Evolutionary conservation across 78 protist species (phyloP), one percentile per base, ranked within the genome.

Genomic region (Ministeria vibrans): DNA sequence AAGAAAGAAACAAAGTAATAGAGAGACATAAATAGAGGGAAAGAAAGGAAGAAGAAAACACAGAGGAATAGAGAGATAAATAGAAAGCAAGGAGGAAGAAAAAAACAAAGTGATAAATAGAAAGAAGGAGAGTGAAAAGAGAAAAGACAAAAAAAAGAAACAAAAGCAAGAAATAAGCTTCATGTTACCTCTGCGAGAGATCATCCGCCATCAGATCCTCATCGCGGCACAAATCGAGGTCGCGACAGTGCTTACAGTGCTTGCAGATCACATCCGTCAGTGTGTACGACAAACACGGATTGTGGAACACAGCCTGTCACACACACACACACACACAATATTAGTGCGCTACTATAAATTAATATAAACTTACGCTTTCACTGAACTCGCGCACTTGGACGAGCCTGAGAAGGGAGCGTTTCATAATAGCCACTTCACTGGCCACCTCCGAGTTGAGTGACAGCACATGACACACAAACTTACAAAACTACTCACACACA

Each of bases 181-280:
- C n/a, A n/a, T n/a, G n/a, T 2, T 30, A 23, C 53, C 69, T 77
- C 59, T 27, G 49, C 39, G 68, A 59, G 71, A 43, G 27, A 34
- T 62, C 34, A 36, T 2, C 27, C 42, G 1, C 23, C 41, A 64
- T 38, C 41, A 78, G 18, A 7, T 34, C 61, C 23, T n/a, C 45
- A 45, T 87, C 83, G 9, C 90, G 80, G 34, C 85, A 74, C 4
- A 91, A 83, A 49, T 87, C 91, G 18, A 88, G 34, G 55, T 87
- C 92, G 59, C 88, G 43, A 59, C 75, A 76, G 28, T 0, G 0
- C 69, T 85, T 83, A 68, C 95, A 92, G 61, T 34, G 76, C 5
- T 81, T 20, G 81, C 95, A 92, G 45, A 87, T 75, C 22, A 92
- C 90, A 44, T 92, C 87, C 0, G 81, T 77, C 30, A 92, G 51